Conservation (phyloP, 305 asterid species). For the Fraxinus ornus region DNA sequence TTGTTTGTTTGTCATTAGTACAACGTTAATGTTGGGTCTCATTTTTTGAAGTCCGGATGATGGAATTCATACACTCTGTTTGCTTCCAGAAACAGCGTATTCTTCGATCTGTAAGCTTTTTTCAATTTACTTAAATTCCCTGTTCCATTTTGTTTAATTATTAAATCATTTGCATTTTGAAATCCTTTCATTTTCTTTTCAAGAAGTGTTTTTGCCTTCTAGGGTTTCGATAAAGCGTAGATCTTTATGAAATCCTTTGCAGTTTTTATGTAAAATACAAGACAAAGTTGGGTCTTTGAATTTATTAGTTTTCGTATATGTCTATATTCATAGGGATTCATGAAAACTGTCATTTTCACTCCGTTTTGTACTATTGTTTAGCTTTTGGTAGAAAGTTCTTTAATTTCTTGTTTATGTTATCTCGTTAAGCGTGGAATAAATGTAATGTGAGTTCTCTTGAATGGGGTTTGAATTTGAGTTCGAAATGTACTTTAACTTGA, state of each 20-base stretch:
- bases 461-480: neutral
- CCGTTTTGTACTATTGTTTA: neutral
- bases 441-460: neutral
- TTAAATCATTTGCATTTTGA: slow-evolving; percentile 27
- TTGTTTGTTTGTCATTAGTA: neutral
- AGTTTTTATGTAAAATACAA: slow-evolving; percentile 28
- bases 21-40: slow-evolving; percentile 22
- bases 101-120: slow-evolving; percentile 55
- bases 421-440: neutral
- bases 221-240: slow-evolving; percentile 47
- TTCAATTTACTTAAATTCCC: slow-evolving; percentile 21
- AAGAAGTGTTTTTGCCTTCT: slow-evolving; percentile 26
- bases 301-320: slow-evolving; percentile 11
- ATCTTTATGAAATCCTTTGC: slow-evolving; percentile 28
- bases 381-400: slow-evolving; percentile 14
- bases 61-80: slow-evolving; percentile 39
- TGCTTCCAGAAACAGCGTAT: slow-evolving; percentile 30
- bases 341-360: slow-evolving; percentile 14
- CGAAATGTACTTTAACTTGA: slow-evolving; percentile 18
- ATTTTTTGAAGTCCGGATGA: slow-evolving; percentile 32
- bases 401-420: slow-evolving; percentile 1
- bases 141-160: neutral
- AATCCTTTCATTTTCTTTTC: neutral
- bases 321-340: slow-evolving; percentile 27
- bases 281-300: slow-evolving; percentile 4